These are phyloP conservation scores for Yarrowia osloensis DNA, from an alignment of 805 yeast genomes.

Conservation along the genomic window DNA sequence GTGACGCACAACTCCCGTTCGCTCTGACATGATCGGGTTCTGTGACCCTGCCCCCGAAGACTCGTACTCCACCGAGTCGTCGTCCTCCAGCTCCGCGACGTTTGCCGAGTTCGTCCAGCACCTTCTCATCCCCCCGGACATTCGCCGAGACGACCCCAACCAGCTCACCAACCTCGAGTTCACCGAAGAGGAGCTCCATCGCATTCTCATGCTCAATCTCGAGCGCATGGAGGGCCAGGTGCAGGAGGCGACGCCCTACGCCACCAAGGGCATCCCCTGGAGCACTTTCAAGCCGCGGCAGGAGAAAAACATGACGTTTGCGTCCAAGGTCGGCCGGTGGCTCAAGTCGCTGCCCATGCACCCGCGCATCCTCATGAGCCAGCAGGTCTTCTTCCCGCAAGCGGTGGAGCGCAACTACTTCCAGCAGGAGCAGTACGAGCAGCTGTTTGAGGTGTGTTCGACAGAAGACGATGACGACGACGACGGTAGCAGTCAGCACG, in stretches of 20 bases:
- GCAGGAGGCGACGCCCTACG: slow-evolving; percentile 3
- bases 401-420: background rate
- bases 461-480: background rate
- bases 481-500: background rate
- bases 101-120: slow-evolving; percentile 9
- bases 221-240: slow-evolving; percentile 4
- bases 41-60: slow-evolving; percentile 23
- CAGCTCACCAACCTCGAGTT: background rate
- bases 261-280: slow-evolving; percentile 21
- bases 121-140: background rate
- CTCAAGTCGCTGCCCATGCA: slow-evolving; percentile 14
- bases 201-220: slow-evolving; percentile 1
- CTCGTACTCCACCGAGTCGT: slow-evolving; percentile 18
- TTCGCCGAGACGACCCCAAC: background rate
- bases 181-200: slow-evolving; percentile 6
- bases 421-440: background rate
- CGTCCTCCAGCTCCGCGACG: slow-evolving; percentile 1
- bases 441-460: slow-evolving; percentile 3
- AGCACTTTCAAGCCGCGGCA: slow-evolving; percentile 26
- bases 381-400: background rate
- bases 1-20: no score
- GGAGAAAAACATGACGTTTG: slow-evolving; percentile 29
- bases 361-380: background rate
- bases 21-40: slow-evolving; percentile 8
- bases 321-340: slow-evolving; percentile 29